Percentiles rank a stretch among this genome's conserved stretches.
Evolutionary conservation across 176 grass and related monocot species (phyloP).

Genomic region (Typha latifolia): DNA sequence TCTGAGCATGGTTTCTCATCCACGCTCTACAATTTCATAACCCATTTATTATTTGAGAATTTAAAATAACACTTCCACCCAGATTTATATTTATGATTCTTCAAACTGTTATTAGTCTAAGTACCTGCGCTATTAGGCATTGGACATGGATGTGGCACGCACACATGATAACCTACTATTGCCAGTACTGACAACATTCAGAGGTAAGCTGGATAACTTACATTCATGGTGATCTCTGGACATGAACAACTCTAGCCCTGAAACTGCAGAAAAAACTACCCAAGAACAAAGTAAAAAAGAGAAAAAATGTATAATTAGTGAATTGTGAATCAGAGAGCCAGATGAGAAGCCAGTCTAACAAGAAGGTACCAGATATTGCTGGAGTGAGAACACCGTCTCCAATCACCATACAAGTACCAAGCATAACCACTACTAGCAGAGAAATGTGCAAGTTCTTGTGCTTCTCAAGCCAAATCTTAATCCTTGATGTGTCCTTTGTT

Average conservation of each 20-base stretch:
- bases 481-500: constrained; percentile 32
- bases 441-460: constrained; percentile 68
- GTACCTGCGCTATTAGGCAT: too few relatives aligned
- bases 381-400: constrained; percentile 98
- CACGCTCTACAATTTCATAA: too few relatives aligned
- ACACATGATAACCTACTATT: background rate
- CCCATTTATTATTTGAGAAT: too few relatives aligned
- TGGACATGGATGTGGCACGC: too few relatives aligned
- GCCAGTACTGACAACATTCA: background rate
- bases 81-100: too few relatives aligned
- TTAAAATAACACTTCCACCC: too few relatives aligned
- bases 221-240: constrained; percentile 82
- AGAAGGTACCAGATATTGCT: constrained; percentile 66
- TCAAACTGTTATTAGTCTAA: too few relatives aligned
- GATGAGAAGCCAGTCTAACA: background rate
- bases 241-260: constrained; percentile 82
- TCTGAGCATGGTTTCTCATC: too few relatives aligned
- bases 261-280: constrained; percentile 94
- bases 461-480: constrained; percentile 84
- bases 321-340: background rate
- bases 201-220: constrained; percentile 30
- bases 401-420: constrained; percentile 98
- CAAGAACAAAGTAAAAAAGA: constrained; percentile 9
- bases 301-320: background rate
- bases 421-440: constrained; percentile 76